A percentile compares a stretch with the other conserved stretches of the same genome.
Evolutionary conservation across 257 asterid species (phyloP).

Genomic region (Solanum chilense): DNA sequence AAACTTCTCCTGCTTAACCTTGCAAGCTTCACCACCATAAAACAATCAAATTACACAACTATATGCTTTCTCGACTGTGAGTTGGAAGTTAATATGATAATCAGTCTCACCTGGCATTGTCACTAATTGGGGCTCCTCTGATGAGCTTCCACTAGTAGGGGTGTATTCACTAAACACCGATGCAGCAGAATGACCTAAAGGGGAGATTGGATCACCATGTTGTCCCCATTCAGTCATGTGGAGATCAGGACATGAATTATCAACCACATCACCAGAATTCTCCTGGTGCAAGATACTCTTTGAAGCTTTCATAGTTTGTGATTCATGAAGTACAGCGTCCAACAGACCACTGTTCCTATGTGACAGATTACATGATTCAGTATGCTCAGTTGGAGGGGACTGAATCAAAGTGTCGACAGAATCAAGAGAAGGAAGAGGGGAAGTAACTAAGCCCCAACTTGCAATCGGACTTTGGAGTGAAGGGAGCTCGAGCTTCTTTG

Average conservation of each 20-base stretch:
- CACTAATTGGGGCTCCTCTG: constrained; percentile 28
- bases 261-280: constrained; percentile 1
- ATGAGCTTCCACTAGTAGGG: constrained; percentile 26
- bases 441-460: constrained; percentile 39
- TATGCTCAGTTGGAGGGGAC: constrained; percentile 24
- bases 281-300: constrained; percentile 11
- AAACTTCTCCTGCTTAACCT: constrained; percentile 19
- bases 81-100: background rate
- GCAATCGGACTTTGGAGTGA: constrained; percentile 55
- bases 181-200: constrained; percentile 35
- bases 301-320: constrained; percentile 23
- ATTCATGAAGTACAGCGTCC: constrained; percentile 44
- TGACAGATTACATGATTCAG: constrained; percentile 22
- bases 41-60: background rate
- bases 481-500: constrained; percentile 64
- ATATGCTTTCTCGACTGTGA: background rate
- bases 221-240: constrained; percentile 32
- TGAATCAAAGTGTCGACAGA: constrained; percentile 30
- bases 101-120: constrained; percentile 26
- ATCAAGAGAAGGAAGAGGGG: constrained; percentile 41
- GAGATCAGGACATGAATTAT: constrained; percentile 13
- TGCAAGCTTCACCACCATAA: constrained; percentile 17
- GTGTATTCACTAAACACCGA: constrained; percentile 32
- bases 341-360: constrained; percentile 41
- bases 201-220: constrained; percentile 29